Evolutionary conservation across 345 rosid species (phyloP).

Genomic region (Heritiera littoralis): DNA sequence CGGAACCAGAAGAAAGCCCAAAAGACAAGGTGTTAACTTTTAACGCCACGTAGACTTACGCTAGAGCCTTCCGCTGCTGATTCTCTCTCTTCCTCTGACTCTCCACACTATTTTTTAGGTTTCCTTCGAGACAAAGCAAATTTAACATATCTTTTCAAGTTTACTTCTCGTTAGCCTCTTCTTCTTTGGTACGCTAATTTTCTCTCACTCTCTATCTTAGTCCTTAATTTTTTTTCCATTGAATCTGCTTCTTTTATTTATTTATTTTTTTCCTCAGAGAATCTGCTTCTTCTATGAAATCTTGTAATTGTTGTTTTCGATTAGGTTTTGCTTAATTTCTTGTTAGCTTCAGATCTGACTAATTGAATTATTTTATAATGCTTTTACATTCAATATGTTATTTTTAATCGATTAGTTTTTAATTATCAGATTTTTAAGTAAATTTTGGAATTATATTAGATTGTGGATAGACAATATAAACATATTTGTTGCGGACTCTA

Average conservation of each 20-base stretch:
- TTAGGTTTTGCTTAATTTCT: neutral
- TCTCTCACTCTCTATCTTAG: neutral
- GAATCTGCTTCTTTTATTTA: neutral
- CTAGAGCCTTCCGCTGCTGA: neutral
- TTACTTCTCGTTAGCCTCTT: neutral
- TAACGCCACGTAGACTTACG: neutral
- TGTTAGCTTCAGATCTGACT: neutral
- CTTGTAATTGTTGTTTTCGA: neutral
- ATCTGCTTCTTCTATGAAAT: neutral
- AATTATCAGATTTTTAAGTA: neutral
- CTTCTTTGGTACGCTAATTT: neutral
- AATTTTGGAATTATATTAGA: neutral
- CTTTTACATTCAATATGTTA: neutral
- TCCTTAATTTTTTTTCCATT: neutral
- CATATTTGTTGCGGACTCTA: neutral
- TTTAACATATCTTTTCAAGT: neutral
- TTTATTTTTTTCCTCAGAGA: neutral
- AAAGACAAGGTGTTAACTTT: neutral
- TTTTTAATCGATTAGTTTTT: neutral
- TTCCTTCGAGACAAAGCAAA: neutral
- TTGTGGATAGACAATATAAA: neutral
- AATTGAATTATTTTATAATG: neutral
- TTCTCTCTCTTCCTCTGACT: neutral
- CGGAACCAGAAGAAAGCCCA: neutral
- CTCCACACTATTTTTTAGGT: neutral